A percentile compares a stretch with the other conserved stretches of the same genome.
phyloP scores from a whole-genome alignment of 345 rosid genomes.

The Odontarrhena argentea region DNA sequence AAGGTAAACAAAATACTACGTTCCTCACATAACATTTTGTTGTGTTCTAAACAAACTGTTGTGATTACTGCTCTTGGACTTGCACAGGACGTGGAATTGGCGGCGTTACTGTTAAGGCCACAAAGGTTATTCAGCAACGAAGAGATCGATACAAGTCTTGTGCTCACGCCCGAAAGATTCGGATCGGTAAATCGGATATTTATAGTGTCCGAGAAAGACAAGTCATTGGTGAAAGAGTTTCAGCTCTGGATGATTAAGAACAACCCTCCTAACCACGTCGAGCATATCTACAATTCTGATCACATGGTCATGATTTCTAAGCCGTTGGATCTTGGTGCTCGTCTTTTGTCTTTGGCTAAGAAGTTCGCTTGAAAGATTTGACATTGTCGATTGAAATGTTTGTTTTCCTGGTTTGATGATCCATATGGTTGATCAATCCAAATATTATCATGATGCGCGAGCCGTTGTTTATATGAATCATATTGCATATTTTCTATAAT shows the following conservation, averaged over 20 bases:
- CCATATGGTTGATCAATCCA: not conserved
- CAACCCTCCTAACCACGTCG: slow-evolving; percentile 54
- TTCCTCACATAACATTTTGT: no score
- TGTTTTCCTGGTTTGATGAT: not conserved
- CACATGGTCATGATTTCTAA: slow-evolving; percentile 62
- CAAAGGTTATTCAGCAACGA: slow-evolving; percentile 41
- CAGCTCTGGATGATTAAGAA: slow-evolving; percentile 48
- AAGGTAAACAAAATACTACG: slow-evolving; percentile 40
- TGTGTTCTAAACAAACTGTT: no score
- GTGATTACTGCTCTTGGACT: no score
- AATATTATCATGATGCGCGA: not conserved
- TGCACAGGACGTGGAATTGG: slow-evolving; percentile 54
- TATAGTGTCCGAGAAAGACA: slow-evolving; percentile 48
- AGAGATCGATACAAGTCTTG: slow-evolving; percentile 45
- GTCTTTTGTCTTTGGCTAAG: slow-evolving; percentile 39
- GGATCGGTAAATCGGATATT: slow-evolving; percentile 54
- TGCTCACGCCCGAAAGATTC: slow-evolving; percentile 43
- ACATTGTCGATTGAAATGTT: slow-evolving; percentile 12
- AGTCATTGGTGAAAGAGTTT: slow-evolving; percentile 30
- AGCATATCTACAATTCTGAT: slow-evolving; percentile 49
- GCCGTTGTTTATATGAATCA: not conserved
- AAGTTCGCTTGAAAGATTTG: slow-evolving; percentile 32
- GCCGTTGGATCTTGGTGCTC: slow-evolving; percentile 39
- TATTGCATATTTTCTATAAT: not conserved
- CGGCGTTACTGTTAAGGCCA: slow-evolving; percentile 50